Base-by-base conservation (phyloP, 164 flowering plant genomes). In the Macadamia integrifolia region DNA sequence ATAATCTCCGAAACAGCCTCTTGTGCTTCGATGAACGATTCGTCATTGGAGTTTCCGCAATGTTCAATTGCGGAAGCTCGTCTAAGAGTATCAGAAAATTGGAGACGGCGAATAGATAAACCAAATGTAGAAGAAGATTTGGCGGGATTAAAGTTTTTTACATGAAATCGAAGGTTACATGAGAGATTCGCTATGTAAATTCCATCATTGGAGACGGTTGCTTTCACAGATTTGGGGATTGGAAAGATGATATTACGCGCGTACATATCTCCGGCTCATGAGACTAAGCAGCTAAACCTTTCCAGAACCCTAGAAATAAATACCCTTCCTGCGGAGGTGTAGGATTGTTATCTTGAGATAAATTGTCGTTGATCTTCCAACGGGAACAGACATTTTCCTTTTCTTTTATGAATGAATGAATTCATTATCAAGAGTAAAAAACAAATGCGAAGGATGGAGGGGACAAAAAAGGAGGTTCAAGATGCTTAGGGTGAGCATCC, bases 1-100 rank as follows among this genome's bases (percentile, higher is more conserved):
- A 86, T 79, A 65, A 78, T 77, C 58, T 69, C 76, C 9, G 84
- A 75, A 14, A 90, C 66, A 6, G 83, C 93, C 30, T 76, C 80
- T 66, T 60, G 77, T 9, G 91, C 86, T 28, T 73, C 82, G 17
- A 53, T 32, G 30, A 55, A 30, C 5, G 29, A 15, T 40, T 60
- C 66, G 14, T 66, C 74, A 1, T 32, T 53, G 60, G 65, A 53
- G 53, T 64, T 55, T 14, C 40, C 66, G 1, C 57, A 61, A 58
- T 68, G 56, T 6, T 63, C 61, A 32, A 60, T 31, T 9, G 60
- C 52, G 46, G 65, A 60, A 17, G 66, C 52, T 55, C 52, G 65
- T 49, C 42, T 58, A 48, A 50, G 15, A 23, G 66, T 31, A 2
- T n/a, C 30, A 4, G 40, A 42, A 60, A 48, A 15, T 32, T 61